Percentiles rank a stretch among this genome's conserved stretches.
Evolutionary conservation across 2,329 filamentous ascomycete species (phyloP).

Genomic region (Nannizziopsis barbatae): DNA sequence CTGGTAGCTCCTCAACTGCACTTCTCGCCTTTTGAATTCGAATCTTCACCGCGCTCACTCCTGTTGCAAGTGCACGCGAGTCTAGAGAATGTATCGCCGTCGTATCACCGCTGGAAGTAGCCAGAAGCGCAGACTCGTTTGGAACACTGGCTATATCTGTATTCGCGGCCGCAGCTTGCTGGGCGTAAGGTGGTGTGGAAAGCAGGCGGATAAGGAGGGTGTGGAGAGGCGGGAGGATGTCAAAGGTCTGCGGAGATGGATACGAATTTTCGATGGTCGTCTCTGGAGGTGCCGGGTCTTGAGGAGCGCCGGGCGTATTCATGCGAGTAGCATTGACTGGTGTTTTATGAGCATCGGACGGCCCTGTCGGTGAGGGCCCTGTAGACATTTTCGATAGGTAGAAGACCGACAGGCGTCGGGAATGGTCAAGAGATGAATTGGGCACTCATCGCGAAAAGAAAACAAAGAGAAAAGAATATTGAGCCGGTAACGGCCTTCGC

Average conservation of each 20-base stretch:
- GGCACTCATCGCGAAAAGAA: too few relatives aligned
- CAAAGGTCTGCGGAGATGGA: slow-evolving; percentile 71
- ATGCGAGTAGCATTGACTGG: slow-evolving; percentile 7
- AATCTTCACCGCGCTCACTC: slow-evolving; percentile 68
- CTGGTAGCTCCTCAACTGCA: slow-evolving; percentile 34
- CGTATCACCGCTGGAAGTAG: slow-evolving; percentile 18
- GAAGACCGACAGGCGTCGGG: too few relatives aligned
- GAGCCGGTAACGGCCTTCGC: too few relatives aligned
- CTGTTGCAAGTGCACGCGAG: slow-evolving; percentile 66
- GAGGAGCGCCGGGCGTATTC: slow-evolving; percentile 4
- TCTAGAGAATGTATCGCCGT: slow-evolving; percentile 35
- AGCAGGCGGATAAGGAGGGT: slow-evolving; percentile 65
- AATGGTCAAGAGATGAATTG: too few relatives aligned
- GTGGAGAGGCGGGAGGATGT: slow-evolving; percentile 72
- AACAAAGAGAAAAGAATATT: too few relatives aligned
- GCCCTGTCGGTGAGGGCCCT: slow-evolving; percentile 10
- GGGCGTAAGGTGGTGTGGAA: slow-evolving; percentile 23
- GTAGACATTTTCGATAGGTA: slow-evolving; percentile 7
- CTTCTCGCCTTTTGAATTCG: slow-evolving; percentile 67
- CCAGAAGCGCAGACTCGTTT: slow-evolving; percentile 16
- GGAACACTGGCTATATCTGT: slow-evolving; percentile 17
- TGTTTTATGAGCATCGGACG: slow-evolving; percentile 9
- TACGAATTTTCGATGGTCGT: slow-evolving; percentile 33
- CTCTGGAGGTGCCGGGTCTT: neutral
- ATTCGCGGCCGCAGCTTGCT: slow-evolving; percentile 18